These are phyloP conservation scores for Pascua sp. DNA, from an alignment of 1,284 basidiomycete species.

Conservation along the genomic window DNA sequence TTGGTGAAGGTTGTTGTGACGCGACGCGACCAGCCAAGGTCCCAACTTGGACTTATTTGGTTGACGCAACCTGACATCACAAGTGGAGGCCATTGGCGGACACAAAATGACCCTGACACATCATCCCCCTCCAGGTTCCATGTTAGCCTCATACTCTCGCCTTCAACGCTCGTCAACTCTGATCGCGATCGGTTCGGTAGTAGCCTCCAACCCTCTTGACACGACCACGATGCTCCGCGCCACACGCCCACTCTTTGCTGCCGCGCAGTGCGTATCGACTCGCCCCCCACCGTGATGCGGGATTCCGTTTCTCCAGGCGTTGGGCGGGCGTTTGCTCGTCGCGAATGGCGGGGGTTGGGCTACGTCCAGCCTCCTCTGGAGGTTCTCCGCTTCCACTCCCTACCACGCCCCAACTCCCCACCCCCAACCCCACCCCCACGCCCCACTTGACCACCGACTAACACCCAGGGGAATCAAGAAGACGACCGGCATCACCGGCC, in stretches of 20 bases:
- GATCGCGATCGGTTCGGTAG: no score
- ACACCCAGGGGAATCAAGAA: slow-evolving; percentile 56
- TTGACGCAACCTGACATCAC: not conserved
- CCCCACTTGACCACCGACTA: not conserved
- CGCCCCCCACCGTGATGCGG: no score
- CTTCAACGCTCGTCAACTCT: no score
- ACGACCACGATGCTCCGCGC: slow-evolving; percentile 64
- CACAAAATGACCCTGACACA: not conserved
- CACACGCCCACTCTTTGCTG: slow-evolving; percentile 62
- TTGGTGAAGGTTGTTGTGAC: not conserved
- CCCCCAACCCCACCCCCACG: not conserved
- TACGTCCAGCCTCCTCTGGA: not conserved
- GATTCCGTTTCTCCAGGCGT: no score
- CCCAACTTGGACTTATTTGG: not conserved
- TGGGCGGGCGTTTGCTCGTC: no score
- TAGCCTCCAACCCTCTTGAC: not conserved
- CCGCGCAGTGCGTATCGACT: slow-evolving; percentile 32
- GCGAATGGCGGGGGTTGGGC: not conserved
- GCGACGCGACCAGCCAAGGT: not conserved
- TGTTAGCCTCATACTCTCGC: no score
- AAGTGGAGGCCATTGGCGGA: slow-evolving; percentile 1
- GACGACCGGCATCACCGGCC: slow-evolving; percentile 70
- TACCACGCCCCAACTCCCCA: not conserved
- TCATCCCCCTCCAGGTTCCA: no score
- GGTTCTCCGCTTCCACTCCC: not conserved